phyloP scores from a whole-genome alignment of 2,329 filamentous ascomycete genomes.

The Colletotrichum spaethianum region DNA sequence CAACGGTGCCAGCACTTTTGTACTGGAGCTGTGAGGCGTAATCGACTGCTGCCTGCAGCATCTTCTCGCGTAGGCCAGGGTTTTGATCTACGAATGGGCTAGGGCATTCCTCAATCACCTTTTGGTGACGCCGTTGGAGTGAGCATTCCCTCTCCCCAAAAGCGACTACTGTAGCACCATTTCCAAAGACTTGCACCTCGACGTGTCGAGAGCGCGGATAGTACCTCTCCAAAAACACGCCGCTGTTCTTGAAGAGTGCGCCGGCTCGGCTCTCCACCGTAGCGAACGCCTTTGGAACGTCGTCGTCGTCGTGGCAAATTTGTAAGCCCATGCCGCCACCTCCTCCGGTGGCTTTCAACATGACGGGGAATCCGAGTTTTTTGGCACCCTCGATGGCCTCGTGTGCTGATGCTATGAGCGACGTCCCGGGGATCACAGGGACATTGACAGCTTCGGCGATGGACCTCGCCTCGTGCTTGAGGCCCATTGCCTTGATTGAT shows the following conservation, averaged over 20 bases:
- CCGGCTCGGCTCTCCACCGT: conserved; percentile 69
- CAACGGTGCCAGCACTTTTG: conserved; percentile 56
- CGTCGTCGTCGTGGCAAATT: conserved; percentile 63
- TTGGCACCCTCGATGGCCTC: conserved; percentile 68
- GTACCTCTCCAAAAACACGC: conserved; percentile 75
- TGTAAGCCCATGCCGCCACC: conserved; percentile 77
- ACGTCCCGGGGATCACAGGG: conserved; percentile 55
- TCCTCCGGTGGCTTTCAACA: conserved; percentile 72
- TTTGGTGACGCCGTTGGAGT: conserved; percentile 61
- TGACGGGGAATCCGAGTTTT: conserved; percentile 59
- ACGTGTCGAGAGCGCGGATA: conserved; percentile 64
- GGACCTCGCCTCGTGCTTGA: conserved; percentile 67
- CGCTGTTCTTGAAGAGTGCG: conserved; percentile 72
- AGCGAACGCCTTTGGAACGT: conserved; percentile 66
- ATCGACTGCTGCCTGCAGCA: conserved; percentile 51
- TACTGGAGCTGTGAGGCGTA: conserved; percentile 52
- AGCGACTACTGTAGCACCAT: conserved; percentile 53
- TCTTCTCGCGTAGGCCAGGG: conserved; percentile 49
- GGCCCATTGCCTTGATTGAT: conserved; percentile 68
- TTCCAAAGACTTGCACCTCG: conserved; percentile 61
- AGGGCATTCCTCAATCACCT: conserved; percentile 58
- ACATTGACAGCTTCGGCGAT: conserved; percentile 53
- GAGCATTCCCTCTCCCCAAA: conserved; percentile 62
- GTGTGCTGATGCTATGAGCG: conserved; percentile 44
- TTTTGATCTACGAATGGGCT: conserved; percentile 43